Evolutionary conservation across 257 asterid genomes (phyloP).

Genomic region (Paraleonurus japonicus): DNA sequence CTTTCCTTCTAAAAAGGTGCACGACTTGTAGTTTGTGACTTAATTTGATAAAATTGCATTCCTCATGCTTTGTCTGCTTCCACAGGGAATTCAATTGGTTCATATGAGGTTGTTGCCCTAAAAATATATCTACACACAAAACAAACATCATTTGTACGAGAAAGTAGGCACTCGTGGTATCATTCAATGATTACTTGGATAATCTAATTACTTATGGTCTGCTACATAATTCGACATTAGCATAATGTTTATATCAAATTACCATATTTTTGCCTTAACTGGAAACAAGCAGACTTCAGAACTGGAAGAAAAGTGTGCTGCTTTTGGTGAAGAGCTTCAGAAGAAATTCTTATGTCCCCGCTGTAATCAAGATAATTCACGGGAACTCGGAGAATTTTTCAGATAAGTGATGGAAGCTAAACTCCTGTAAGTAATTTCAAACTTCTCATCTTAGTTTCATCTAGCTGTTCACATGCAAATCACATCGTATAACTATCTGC

Average conservation of each 20-base stretch:
- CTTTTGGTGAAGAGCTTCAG: constrained; percentile 72
- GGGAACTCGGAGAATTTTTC: constrained; percentile 49
- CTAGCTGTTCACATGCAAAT: neutral
- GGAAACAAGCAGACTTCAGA: constrained; percentile 66
- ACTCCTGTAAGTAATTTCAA: constrained; percentile 37
- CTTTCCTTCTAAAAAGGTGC: neutral
- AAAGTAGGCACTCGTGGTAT: neutral
- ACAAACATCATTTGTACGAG: no score
- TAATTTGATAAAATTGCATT: neutral
- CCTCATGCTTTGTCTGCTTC: neutral
- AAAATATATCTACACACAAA: neutral
- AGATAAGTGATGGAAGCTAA: constrained; percentile 35
- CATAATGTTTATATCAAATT: constrained; percentile 16
- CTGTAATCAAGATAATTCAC: constrained; percentile 72
- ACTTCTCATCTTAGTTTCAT: constrained; percentile 14
- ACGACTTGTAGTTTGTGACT: neutral
- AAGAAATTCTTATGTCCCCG: constrained; percentile 57
- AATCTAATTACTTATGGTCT: neutral
- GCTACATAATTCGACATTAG: constrained; percentile 17
- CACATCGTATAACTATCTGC: constrained; percentile 17
- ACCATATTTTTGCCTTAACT: constrained; percentile 47
- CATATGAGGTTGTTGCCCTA: neutral
- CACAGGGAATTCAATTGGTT: neutral
- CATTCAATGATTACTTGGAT: neutral
- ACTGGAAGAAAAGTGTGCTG: constrained; percentile 56